Evolutionary conservation across 1,284 basidiomycete species (phyloP).

Genomic region (Cryptococcus hybrid): DNA sequence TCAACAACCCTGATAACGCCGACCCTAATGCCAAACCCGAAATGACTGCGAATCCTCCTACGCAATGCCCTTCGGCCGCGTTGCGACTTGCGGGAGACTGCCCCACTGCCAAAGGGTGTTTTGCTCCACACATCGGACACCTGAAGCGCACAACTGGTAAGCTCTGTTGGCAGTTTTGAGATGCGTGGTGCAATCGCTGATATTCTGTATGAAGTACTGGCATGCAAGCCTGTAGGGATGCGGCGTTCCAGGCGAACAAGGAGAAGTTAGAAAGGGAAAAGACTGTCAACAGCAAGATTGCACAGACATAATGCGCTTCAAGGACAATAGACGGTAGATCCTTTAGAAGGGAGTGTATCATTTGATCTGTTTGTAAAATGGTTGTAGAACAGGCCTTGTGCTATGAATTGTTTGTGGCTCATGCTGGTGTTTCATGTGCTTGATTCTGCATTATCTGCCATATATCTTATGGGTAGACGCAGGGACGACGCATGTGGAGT

Average conservation of each 20-base stretch:
- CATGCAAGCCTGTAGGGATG: slow-evolving; percentile 51
- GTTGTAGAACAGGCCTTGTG: not conserved
- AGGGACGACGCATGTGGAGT: no score
- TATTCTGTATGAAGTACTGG: slow-evolving; percentile 28
- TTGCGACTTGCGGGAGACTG: slow-evolving; percentile 50
- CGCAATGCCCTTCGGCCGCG: slow-evolving; percentile 48
- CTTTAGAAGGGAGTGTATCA: not conserved
- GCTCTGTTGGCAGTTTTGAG: slow-evolving; percentile 13
- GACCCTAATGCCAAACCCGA: slow-evolving; percentile 28
- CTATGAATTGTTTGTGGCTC: not conserved
- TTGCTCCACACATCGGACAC: slow-evolving; percentile 50
- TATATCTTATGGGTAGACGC: no score
- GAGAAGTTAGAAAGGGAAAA: slow-evolving; percentile 50
- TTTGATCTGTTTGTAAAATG: not conserved
- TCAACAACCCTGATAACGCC: slow-evolving; percentile 18
- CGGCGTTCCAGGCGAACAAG: slow-evolving; percentile 53
- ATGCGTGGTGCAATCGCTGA: slow-evolving; percentile 5
- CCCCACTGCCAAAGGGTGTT: slow-evolving; percentile 50
- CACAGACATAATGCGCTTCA: slow-evolving; percentile 32
- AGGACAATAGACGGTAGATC: not conserved
- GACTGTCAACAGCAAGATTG: slow-evolving; percentile 50
- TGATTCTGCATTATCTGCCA: no score
- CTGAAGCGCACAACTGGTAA: slow-evolving; percentile 52
- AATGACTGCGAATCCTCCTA: slow-evolving; percentile 42
- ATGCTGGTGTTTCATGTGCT: not conserved